Evolutionary conservation across 2,329 filamentous ascomycete genomes (phyloP), one percentile per base, ranked within the genome.

Genomic region (Trichoderma pleuroti): DNA sequence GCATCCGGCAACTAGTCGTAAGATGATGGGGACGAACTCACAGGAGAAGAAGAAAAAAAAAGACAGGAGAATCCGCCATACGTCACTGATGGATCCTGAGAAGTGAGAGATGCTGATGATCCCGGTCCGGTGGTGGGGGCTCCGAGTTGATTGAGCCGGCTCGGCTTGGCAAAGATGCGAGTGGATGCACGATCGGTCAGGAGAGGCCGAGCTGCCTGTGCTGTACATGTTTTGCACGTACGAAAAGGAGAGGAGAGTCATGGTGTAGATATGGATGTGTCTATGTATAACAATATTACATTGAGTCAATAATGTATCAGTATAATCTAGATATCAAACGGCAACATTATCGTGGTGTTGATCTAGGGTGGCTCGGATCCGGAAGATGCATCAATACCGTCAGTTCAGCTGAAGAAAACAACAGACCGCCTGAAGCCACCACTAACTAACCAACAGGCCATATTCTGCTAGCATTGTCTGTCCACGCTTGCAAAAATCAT

Each of bases 1-100:
- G 57, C 49, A 70, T 63, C 11, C 60, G 67, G 67, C 10, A 70
- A 49, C 59, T 30, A 26, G 59, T 30, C 46, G 39, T 42, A 42
- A 70, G 30, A 21, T 56, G 66, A 36, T 16, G 11, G 39, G 39
- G 26, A 36, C 8, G 16, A 52, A 24, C 32, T 39, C 14, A 14
- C 26, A 49, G 10, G 9, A 21, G n/a, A 16, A 49, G n/a, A 49
- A 21, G n/a, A 36, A 24, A 28, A 26, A 39, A 26, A 66, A 7
- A 26, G 28, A 34, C 42, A 39, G 16, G 18, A 66, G 49, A 39
- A 39, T 12, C 34, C 26, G 10, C n/a, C 21, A 42, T 62, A 69
- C 66, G 66, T 69, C 66, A 69, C 66, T 5, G 24, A 69, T 61
- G 56, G 66, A 56, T 52, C 42, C 42, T 49, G 10, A 34, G 32